Conservation (phyloP, 2,329 filamentous ascomycete genomes). For the Colletotrichum godetiae region DNA sequence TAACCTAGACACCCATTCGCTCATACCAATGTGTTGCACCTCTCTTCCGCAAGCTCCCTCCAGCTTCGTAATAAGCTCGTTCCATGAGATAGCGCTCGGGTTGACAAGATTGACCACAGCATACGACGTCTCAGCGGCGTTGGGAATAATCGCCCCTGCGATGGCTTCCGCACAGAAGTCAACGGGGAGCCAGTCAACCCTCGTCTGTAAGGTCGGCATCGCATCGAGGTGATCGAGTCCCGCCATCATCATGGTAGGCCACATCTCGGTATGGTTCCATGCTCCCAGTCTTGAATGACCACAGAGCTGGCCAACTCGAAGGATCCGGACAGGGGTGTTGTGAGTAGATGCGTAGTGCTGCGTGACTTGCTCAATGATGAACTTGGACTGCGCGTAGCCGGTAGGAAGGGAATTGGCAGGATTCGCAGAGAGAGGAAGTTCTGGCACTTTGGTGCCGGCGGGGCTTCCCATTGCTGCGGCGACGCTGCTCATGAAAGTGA, state of each 20-base stretch:
- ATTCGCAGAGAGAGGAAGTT: conserved; percentile 4
- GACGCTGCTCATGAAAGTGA: conserved; percentile 28
- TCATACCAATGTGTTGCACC: not conserved
- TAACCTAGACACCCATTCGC: not conserved
- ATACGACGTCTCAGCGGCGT: not conserved
- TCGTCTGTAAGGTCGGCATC: conserved; percentile 8
- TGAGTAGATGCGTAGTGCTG: not conserved
- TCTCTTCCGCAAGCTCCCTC: not conserved
- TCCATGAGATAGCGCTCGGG: not conserved
- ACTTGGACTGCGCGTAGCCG: conserved; percentile 28
- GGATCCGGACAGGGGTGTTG: not conserved
- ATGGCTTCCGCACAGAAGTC: conserved; percentile 13
- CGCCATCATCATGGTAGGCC: conserved; percentile 25
- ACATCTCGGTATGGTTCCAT: conserved; percentile 28
- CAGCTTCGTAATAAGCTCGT: not conserved
- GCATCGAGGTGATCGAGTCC: not conserved
- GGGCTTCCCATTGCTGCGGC: conserved; percentile 21
- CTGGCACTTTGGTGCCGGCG: not conserved
- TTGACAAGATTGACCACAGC: not conserved
- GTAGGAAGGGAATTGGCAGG: not conserved
- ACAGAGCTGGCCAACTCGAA: conserved; percentile 25
- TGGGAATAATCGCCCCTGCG: not conserved
- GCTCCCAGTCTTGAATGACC: not conserved
- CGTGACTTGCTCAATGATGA: conserved; percentile 14
- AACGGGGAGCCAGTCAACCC: conserved; percentile 22